These are phyloP conservation scores for Fusarium circinatum DNA, from an alignment of 2,329 filamentous ascomycete genomes.

Conservation along the genomic window DNA sequence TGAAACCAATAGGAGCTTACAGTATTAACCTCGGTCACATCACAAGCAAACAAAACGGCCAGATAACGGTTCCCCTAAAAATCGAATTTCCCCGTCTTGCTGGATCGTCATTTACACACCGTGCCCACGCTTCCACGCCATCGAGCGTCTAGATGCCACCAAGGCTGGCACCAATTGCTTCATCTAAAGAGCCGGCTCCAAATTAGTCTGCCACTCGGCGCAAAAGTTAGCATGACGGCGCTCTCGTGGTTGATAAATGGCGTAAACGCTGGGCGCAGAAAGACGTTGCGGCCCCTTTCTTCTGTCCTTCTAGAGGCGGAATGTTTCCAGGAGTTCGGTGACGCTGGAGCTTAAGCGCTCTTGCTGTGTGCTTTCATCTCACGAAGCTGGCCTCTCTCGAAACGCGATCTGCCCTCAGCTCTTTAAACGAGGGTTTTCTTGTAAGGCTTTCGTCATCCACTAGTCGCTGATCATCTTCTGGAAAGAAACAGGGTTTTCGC, in stretches of 20 bases:
- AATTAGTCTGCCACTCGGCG: slow-evolving; percentile 33
- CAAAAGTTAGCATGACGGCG: slow-evolving; percentile 29
- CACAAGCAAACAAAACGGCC: slow-evolving; percentile 18
- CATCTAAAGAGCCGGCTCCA: slow-evolving; percentile 20
- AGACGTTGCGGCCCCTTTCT: slow-evolving; percentile 38
- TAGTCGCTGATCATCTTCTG: slow-evolving; percentile 17
- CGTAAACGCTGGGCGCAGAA: slow-evolving; percentile 18
- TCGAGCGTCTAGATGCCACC: slow-evolving; percentile 35
- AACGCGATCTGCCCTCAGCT: slow-evolving; percentile 15
- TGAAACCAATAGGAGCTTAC: background rate
- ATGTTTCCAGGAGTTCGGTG: slow-evolving; percentile 26
- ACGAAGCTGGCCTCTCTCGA: slow-evolving; percentile 8
- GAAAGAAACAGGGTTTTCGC: slow-evolving; percentile 10
- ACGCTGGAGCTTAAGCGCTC: slow-evolving; percentile 13
- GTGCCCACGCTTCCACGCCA: slow-evolving; percentile 19
- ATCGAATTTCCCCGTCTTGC: slow-evolving; percentile 20
- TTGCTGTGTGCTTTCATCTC: slow-evolving; percentile 18
- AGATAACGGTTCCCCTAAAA: background rate
- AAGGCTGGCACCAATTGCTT: slow-evolving; percentile 28
- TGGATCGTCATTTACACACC: slow-evolving; percentile 27
- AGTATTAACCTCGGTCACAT: background rate
- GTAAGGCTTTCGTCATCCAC: slow-evolving; percentile 19
- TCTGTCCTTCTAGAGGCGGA: slow-evolving; percentile 24
- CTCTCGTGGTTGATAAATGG: slow-evolving; percentile 28
- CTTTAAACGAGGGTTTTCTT: slow-evolving; percentile 8